Percentiles rank a stretch among this genome's conserved stretches.
Evolutionary conservation across 495 filamentous ascomycete species (phyloP).

Genomic region (Clavariopsis aquatica): DNA sequence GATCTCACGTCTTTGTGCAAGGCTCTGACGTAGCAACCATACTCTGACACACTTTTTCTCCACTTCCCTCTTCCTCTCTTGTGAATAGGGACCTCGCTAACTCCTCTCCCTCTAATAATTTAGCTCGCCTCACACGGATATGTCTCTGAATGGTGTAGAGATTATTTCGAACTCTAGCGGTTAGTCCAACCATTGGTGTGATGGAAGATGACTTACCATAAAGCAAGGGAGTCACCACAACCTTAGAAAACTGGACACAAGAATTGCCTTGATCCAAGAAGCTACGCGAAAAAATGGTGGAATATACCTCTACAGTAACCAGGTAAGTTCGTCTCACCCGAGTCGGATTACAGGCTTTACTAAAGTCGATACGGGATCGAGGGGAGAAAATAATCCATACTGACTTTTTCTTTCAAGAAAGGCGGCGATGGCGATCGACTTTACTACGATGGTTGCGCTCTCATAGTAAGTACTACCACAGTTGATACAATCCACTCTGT

Average conservation of each 20-base stretch:
- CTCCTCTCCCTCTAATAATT: too few species aligned
- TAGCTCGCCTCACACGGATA: conserved; percentile 51
- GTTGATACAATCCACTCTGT: too few species aligned
- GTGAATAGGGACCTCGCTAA: too few species aligned
- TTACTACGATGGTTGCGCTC: conserved; percentile 61
- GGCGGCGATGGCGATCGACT: conserved; percentile 71
- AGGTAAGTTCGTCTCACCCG: too few species aligned
- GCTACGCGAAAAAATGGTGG: conserved; percentile 70
- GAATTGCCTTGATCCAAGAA: conserved; percentile 73
- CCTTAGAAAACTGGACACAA: conserved; percentile 71
- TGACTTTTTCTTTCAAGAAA: conserved; percentile 45
- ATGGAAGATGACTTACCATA: too few species aligned
- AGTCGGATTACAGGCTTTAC: too few species aligned
- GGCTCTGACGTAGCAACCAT: too few species aligned
- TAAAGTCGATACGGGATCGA: conserved; percentile 51
- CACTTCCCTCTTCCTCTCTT: too few species aligned
- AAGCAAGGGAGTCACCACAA: conserved; percentile 65
- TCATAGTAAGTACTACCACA: not conserved
- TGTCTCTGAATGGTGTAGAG: conserved; percentile 66
- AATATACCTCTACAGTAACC: too few species aligned
- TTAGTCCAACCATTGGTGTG: not conserved
- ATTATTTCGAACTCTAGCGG: conserved; percentile 45
- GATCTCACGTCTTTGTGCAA: too few species aligned
- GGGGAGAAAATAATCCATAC: too few species aligned
- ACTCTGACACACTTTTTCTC: too few species aligned